A percentile compares a stretch with the other conserved stretches of the same genome.
Evolutionary conservation across 139 green algal genomes (phyloP).

Genomic region (Micromonas pusilla): DNA sequence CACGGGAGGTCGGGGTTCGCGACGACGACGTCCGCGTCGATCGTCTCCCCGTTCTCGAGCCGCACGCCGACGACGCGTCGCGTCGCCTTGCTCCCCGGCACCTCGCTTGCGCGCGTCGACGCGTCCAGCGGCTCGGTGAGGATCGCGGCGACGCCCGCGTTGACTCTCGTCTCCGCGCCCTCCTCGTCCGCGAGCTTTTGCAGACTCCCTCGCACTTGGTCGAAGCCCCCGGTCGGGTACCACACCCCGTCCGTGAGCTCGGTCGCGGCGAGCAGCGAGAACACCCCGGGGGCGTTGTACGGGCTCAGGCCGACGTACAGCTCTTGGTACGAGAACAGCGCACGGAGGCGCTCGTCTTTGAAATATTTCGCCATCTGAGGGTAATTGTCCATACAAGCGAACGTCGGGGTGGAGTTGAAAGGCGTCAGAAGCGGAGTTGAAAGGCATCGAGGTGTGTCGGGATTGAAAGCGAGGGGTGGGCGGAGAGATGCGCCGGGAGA

Average conservation of each 20-base stretch:
- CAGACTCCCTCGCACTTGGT: constrained; percentile 38
- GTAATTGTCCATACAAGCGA: too few relatives aligned
- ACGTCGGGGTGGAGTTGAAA: too few relatives aligned
- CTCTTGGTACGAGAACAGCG: constrained; percentile 72
- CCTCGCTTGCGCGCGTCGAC: constrained; percentile 16
- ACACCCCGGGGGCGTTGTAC: constrained; percentile 60
- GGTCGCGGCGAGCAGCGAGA: constrained; percentile 71
- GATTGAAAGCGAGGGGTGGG: too few relatives aligned
- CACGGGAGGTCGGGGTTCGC: constrained; percentile 41
- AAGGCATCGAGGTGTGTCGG: too few relatives aligned
- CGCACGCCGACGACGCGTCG: constrained; percentile 48
- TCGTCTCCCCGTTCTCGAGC: constrained; percentile 40
- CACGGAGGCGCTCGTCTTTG: constrained; percentile 49
- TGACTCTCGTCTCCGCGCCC: constrained; percentile 38
- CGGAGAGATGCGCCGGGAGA: too few relatives aligned
- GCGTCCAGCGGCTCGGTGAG: constrained; percentile 2
- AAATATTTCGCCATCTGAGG: constrained; percentile 63
- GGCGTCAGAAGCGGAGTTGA: too few relatives aligned
- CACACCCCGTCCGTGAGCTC: constrained; percentile 82
- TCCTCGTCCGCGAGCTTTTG: constrained; percentile 42
- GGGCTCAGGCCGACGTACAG: constrained; percentile 80
- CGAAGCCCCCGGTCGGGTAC: constrained; percentile 74
- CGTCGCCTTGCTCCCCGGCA: constrained; percentile 35
- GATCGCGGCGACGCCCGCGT: constrained; percentile 10
- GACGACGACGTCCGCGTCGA: constrained; percentile 61